Evolutionary conservation across 148 eudicot species (phyloP).

Genomic region (Euryodendron excelsum): DNA sequence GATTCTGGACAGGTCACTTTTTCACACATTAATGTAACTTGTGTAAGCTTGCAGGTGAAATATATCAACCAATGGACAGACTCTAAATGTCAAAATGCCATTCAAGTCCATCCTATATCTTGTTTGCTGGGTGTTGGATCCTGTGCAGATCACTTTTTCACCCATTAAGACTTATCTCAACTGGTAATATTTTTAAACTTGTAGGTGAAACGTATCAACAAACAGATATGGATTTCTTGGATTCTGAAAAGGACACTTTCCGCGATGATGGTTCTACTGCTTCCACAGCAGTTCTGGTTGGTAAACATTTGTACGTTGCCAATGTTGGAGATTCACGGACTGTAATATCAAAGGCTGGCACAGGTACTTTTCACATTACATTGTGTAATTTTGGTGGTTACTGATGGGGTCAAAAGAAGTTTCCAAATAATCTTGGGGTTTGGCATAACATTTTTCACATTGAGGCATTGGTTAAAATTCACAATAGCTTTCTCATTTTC

Average conservation of each 20-base stretch:
- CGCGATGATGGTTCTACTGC: conserved; percentile 99
- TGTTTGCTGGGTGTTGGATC: not conserved
- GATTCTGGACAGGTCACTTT: not conserved
- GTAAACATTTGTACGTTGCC: conserved; percentile 88
- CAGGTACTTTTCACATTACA: conserved; percentile 42
- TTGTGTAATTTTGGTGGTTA: conserved; percentile 15
- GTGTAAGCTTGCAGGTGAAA: not conserved
- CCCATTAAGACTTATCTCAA: not conserved
- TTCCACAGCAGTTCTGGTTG: conserved; percentile 93
- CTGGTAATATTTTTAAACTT: conserved; percentile 19
- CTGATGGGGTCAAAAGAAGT: not conserved
- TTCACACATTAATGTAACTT: not conserved
- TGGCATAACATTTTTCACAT: not conserved
- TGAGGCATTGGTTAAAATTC: not conserved
- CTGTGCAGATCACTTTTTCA: not conserved
- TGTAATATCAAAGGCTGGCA: conserved; percentile 80
- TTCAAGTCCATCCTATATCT: not conserved
- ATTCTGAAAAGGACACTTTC: conserved; percentile 79
- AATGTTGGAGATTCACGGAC: conserved; percentile 99
- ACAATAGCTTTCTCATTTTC: not conserved
- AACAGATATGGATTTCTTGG: conserved; percentile 78
- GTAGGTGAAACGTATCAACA: conserved; percentile 85
- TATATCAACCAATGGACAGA: not conserved
- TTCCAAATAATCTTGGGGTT: not conserved
- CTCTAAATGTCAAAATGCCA: not conserved